These are phyloP conservation scores for Arthroderma sp. DNA, from an alignment of 2,329 filamentous ascomycete species.

Conservation along the genomic window DNA sequence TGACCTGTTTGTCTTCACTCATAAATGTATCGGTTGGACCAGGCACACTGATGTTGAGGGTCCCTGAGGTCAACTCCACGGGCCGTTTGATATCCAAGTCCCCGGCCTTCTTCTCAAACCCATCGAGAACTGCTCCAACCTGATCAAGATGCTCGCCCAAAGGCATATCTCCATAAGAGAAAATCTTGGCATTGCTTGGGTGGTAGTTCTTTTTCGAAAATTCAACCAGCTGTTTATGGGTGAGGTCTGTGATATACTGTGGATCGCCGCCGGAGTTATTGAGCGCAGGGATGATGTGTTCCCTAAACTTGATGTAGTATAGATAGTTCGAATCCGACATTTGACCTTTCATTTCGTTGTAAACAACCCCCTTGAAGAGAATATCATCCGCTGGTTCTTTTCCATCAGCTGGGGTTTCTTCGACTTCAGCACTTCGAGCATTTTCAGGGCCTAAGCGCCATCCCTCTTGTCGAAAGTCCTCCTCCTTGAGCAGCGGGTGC, in stretches of 20 bases:
- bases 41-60: conserved; percentile 55
- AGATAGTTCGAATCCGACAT: conserved; percentile 96
- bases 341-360: conserved; percentile 99
- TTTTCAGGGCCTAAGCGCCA: conserved; percentile 95
- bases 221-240: conserved; percentile 72
- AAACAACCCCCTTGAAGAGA: conserved; percentile 95
- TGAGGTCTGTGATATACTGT: conserved; percentile 89
- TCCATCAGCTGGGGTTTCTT: conserved; percentile 25
- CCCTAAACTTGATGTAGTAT: conserved; percentile 90
- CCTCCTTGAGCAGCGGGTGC: conserved; percentile 74
- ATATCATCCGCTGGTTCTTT: conserved; percentile 22
- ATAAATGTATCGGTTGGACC: conserved; percentile 82
- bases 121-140: conserved; percentile 58
- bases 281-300: conserved; percentile 84
- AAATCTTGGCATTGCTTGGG: conserved; percentile 89
- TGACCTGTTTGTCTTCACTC: conserved; percentile 74
- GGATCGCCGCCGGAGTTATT: conserved; percentile 97
- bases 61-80: conserved; percentile 54
- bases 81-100: conserved; percentile 66
- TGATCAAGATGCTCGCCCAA: conserved; percentile 67
- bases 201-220: conserved; percentile 94
- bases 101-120: conserved; percentile 56
- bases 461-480: conserved; percentile 90
- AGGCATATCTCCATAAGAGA: conserved; percentile 91
- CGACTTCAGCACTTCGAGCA: conserved; percentile 44